These are phyloP conservation scores for Phylloporus sp. DNA, from an alignment of 768 basidiomycete species.

Conservation along the genomic window DNA sequence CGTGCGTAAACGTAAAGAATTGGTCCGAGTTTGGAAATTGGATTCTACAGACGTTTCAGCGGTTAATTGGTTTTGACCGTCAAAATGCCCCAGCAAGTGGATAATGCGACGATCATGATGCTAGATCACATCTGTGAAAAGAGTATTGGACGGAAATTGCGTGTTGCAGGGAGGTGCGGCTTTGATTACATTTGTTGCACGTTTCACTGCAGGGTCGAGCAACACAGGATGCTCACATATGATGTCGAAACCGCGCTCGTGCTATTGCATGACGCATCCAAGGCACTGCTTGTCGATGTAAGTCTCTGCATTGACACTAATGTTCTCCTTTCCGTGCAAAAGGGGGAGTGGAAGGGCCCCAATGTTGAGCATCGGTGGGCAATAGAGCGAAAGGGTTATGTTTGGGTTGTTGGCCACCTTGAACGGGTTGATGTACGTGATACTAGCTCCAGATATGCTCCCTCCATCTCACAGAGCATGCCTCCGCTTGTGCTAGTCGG, in stretches of 20 bases:
- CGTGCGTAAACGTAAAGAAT: not conserved
- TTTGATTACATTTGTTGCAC: constrained; percentile 11
- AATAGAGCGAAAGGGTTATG: constrained; percentile 45
- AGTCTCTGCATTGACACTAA: constrained; percentile 45
- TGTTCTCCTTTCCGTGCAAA: constrained; percentile 11
- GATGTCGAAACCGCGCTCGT: constrained; percentile 46
- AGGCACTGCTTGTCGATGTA: constrained; percentile 56
- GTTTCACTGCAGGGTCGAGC: constrained; percentile 12
- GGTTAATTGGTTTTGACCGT: not conserved
- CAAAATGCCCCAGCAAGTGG: constrained; percentile 48
- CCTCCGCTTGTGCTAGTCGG: constrained; percentile 29
- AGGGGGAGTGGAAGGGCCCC: constrained; percentile 6
- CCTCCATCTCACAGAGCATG: constrained; percentile 15
- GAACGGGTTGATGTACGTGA: constrained; percentile 45
- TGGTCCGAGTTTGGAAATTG: not conserved
- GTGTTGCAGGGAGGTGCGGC: constrained; percentile 57
- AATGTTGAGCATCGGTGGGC: constrained; percentile 40
- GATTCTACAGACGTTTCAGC: not conserved
- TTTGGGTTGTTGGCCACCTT: constrained; percentile 57
- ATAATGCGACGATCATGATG: constrained; percentile 43
- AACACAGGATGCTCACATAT: constrained; percentile 52
- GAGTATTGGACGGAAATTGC: constrained; percentile 48
- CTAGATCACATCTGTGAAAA: constrained; percentile 38
- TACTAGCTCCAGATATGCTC: constrained; percentile 1
- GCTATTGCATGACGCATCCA: constrained; percentile 46